A percentile compares a stretch with the other conserved stretches of the same genome.
Conservation (phyloP, 345 rosid genomes). For the Gynandropsis gynandra region DNA sequence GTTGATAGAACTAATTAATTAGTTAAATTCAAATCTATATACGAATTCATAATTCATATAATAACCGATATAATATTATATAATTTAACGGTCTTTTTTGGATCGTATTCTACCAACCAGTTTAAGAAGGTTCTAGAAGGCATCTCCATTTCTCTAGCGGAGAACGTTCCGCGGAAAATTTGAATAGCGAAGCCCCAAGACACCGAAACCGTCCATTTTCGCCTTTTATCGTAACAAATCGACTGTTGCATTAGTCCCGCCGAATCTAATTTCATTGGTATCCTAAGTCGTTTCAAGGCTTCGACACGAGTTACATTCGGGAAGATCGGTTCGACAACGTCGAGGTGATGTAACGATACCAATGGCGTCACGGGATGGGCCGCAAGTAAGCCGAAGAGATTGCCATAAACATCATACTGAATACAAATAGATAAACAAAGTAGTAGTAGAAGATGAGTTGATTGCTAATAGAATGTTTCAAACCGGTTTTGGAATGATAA, state of each 20-base stretch:
- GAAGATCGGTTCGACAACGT: slow-evolving; percentile 88
- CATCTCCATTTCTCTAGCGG: slow-evolving; percentile 93
- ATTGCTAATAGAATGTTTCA: too few species aligned
- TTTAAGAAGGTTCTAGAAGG: slow-evolving; percentile 94
- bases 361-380: slow-evolving; percentile 87
- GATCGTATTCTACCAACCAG: too few species aligned
- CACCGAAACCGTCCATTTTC: slow-evolving; percentile 75
- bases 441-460: too few species aligned
- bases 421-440: slow-evolving; percentile 1
- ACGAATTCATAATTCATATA: too few species aligned
- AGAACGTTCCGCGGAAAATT: slow-evolving; percentile 69
- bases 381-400: slow-evolving; percentile 85
- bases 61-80: too few species aligned
- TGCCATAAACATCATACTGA: slow-evolving; percentile 96
- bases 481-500: too few species aligned
- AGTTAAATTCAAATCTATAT: too few species aligned
- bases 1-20: too few species aligned
- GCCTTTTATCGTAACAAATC: slow-evolving; percentile 70
- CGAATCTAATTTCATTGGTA: slow-evolving; percentile 72
- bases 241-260: slow-evolving; percentile 93
- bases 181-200: slow-evolving; percentile 97
- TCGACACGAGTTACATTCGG: slow-evolving; percentile 71
- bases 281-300: slow-evolving; percentile 51
- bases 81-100: too few species aligned
- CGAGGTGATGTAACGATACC: slow-evolving; percentile 87